A percentile compares a stretch with the other conserved stretches of the same genome.
phyloP scores from a whole-genome alignment of 2,329 filamentous ascomycete genomes.

The Sclerotinia borealis region DNA sequence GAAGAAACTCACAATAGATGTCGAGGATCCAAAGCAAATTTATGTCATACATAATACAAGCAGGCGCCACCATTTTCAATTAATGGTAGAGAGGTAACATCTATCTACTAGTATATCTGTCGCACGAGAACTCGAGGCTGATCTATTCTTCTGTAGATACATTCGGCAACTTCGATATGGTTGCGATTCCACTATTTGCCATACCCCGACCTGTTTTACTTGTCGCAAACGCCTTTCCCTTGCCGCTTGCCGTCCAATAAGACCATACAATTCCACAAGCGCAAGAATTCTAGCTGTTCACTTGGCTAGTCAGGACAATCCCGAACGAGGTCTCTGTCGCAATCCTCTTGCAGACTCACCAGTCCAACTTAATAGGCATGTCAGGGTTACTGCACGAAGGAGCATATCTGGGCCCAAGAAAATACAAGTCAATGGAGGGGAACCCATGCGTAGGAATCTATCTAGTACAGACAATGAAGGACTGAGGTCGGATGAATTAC shows the following conservation, averaged over 20 bases:
- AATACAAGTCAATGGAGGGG: not conserved
- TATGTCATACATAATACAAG: conserved; percentile 56
- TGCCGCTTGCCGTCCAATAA: conserved; percentile 60
- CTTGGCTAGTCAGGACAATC: conserved; percentile 73
- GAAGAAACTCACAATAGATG: conserved; percentile 47
- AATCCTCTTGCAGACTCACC: conserved; percentile 19
- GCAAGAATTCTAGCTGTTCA: conserved; percentile 76
- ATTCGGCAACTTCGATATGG: conserved; percentile 77
- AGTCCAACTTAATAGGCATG: conserved; percentile 3
- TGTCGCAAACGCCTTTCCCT: conserved; percentile 62
- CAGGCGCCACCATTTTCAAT: conserved; percentile 58
- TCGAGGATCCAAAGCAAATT: conserved; percentile 56
- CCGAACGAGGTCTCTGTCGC: conserved; percentile 62
- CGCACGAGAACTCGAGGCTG: conserved; percentile 1
- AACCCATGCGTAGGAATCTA: not conserved
- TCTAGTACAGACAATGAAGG: not conserved
- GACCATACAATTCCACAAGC: conserved; percentile 74
- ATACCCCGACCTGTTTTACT: conserved; percentile 73
- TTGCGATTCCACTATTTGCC: conserved; percentile 63
- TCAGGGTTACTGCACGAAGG: not conserved
- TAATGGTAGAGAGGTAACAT: conserved; percentile 56
- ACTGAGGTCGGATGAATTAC: not conserved
- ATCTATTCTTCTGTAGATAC: conserved; percentile 48
- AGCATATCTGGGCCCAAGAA: not conserved
- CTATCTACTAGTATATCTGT: not conserved